phyloP scores from a whole-genome alignment of 805 yeast species.

The Naumovozyma dairenensis region DNA sequence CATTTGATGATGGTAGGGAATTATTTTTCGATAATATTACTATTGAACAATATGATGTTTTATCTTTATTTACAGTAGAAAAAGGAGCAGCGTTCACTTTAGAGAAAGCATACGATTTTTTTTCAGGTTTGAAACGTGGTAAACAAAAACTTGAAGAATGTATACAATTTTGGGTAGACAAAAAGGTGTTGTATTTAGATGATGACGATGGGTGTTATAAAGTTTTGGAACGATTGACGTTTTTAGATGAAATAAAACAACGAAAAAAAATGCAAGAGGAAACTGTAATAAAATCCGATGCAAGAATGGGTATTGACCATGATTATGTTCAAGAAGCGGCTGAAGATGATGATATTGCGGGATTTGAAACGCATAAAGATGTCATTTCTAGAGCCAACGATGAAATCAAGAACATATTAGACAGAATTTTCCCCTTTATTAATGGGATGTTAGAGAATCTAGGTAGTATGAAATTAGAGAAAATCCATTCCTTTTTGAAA shows the following conservation, averaged over 20 bases:
- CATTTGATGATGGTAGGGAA: constrained; percentile 36
- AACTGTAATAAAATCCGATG: too few species aligned
- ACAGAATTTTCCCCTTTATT: constrained; percentile 38
- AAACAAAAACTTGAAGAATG: constrained; percentile 32
- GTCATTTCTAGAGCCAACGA: too few species aligned
- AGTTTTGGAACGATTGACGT: too few species aligned
- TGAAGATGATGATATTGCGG: too few species aligned
- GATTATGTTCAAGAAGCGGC: too few species aligned
- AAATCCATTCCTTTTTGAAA: constrained; percentile 44
- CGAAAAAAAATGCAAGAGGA: too few species aligned
- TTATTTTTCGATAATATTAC: constrained; percentile 41
- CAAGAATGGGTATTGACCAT: too few species aligned
- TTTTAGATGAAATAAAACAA: too few species aligned
- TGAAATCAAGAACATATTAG: constrained; percentile 1
- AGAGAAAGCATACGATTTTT: constrained; percentile 27
- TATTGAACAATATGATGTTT: constrained; percentile 62
- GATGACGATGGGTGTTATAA: too few species aligned
- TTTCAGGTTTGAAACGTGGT: constrained; percentile 35
- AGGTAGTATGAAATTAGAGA: constrained; percentile 38
- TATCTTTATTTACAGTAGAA: constrained; percentile 27
- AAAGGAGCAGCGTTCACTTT: not conserved
- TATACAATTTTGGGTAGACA: constrained; percentile 53
- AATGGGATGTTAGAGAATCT: constrained; percentile 48
- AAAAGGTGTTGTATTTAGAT: constrained; percentile 45
- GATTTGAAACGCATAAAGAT: too few species aligned